These are phyloP conservation scores for Petasospora fabianii DNA, from an alignment of 1,139 yeast genomes.

Conservation along the genomic window DNA sequence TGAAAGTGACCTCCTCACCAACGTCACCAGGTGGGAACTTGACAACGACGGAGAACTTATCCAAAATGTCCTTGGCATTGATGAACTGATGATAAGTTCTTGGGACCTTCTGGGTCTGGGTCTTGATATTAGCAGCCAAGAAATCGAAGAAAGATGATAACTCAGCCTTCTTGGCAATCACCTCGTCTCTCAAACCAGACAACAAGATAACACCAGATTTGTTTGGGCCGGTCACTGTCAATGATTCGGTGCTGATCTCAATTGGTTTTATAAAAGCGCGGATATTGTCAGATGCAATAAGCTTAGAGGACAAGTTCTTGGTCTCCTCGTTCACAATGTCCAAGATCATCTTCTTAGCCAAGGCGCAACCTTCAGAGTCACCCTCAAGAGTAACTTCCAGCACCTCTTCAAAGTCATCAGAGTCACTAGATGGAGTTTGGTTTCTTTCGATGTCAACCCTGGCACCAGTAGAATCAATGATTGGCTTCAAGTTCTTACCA, in stretches of 20 bases:
- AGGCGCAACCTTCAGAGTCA: constrained; percentile 76
- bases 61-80: constrained; percentile 42
- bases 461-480: constrained; percentile 67
- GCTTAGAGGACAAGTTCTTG: constrained; percentile 48
- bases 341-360: constrained; percentile 67
- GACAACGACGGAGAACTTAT: constrained; percentile 60
- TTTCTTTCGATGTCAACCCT: constrained; percentile 60
- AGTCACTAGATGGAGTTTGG: constrained; percentile 23
- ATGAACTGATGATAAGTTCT: constrained; percentile 48
- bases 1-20: constrained; percentile 52
- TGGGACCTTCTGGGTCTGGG: constrained; percentile 45
- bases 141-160: constrained; percentile 45
- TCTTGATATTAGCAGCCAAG: constrained; percentile 40
- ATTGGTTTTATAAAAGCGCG: constrained; percentile 49
- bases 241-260: constrained; percentile 25
- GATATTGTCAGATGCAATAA: constrained; percentile 44
- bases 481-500: constrained; percentile 80
- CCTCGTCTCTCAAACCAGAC: constrained; percentile 64
- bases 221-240: constrained; percentile 33
- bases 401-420: constrained; percentile 39
- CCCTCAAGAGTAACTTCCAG: constrained; percentile 72
- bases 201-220: constrained; percentile 34
- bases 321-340: constrained; percentile 76
- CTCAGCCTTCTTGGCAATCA: constrained; percentile 44
- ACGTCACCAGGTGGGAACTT: constrained; percentile 46